Percentiles rank a stretch among this genome's conserved stretches.
These are phyloP conservation scores for Trypanosoma theileri DNA, from an alignment of 208 protist genomes.

Conservation along the genomic window DNA sequence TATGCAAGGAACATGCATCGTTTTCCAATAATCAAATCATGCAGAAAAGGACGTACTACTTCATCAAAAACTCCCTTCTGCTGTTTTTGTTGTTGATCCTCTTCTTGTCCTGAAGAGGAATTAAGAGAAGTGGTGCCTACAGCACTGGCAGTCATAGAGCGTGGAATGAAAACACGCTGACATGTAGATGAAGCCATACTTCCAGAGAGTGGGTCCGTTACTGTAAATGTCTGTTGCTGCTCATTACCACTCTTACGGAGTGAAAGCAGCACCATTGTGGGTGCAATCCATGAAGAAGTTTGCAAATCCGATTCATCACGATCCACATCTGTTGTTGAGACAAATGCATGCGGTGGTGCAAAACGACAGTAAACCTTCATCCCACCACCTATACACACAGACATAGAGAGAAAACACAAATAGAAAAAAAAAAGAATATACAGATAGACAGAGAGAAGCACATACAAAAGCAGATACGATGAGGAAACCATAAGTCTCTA, in stretches of 20 bases:
- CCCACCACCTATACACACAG: not conserved
- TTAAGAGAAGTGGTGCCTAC: not conserved
- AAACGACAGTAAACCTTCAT: conserved; percentile 76
- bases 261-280: conserved; percentile 26
- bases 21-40: conserved; percentile 13
- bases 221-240: conserved; percentile 2
- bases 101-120: not conserved
- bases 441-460: not conserved
- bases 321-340: not conserved
- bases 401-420: conserved; percentile 22
- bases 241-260: conserved; percentile 13
- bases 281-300: not conserved
- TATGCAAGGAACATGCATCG: conserved; percentile 63
- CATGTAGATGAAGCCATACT: conserved; percentile 13
- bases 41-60: conserved; percentile 13
- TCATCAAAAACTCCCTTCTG: conserved; percentile 20
- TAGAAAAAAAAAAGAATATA: conserved; percentile 21
- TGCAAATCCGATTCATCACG: not conserved
- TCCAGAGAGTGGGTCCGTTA: conserved; percentile 13
- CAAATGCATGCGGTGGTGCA: conserved; percentile 23
- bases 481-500: not conserved
- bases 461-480: not conserved
- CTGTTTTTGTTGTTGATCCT: not conserved
- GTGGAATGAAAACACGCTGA: conserved; percentile 17
- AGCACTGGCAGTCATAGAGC: not conserved